Base-by-base conservation (phyloP, 2,329 filamentous ascomycete genomes). In the Byssochlamys sp. region DNA sequence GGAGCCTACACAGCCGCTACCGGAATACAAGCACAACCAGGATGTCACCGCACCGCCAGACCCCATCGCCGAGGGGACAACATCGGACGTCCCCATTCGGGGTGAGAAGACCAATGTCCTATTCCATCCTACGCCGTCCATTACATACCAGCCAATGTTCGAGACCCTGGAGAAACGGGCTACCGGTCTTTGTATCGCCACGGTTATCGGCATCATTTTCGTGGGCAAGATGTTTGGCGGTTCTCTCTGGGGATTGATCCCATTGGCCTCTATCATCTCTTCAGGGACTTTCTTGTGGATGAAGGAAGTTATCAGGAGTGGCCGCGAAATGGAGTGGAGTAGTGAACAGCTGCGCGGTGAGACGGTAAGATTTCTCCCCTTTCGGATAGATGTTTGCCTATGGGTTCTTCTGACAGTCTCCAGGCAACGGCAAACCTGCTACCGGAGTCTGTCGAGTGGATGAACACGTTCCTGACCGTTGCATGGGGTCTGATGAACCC, bases 31-130 rank as follows among this genome's bases (percentile, higher is more conserved):
- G 62, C 70, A 87, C 58, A 89, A 85, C 9, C 92, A 96, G 74
- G 92, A 97, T 73, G 80, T 95, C 58, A 95, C 90, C 0, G 89
- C 92, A 0, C 92, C 92, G 1, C 92, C 92, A 1, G 91, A 95
- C 63, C 92, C 92, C 0, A 79, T 96, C 24, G 85, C 86, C 14
- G 81, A 86, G 58, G 90, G 90, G 26, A 84, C 87, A 33, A 97
- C 92, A 0, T 91, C 90, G 27, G 94, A 97, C 73, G 91, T 97
- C 1, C 94, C 94, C 2, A 95, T 97, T 58, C 89, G 91, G 68
- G 92, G 91, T 66, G 92, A 97, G 70, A 96, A 94, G 81, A 97
- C 94, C 2, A 96, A 96, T 61, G 86, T 97, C 19, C 81, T 96
- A 29, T 97, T 97, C 73, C 92, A 96, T 72, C 92, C 94, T 14